Base-by-base conservation (phyloP, 139 green algal genomes). In the Picochlorum sp. region DNA sequence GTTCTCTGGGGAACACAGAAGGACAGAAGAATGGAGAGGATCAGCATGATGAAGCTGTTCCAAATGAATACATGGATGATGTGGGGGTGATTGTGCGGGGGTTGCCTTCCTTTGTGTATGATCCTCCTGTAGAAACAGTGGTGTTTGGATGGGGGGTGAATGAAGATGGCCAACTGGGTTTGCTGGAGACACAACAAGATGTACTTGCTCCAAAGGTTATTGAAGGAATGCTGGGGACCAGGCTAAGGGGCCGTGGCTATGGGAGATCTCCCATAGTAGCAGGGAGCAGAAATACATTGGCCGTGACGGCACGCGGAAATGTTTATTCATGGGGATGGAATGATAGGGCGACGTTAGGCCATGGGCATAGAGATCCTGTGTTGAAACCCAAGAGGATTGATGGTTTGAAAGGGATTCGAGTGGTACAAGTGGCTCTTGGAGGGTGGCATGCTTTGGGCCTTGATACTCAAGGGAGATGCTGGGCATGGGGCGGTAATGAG, bases 361-460 rank as follows among this genome's bases (percentile, higher is more conserved):
- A 85, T 25, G 83, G 86, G 12, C 81, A 96, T 72, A 57, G 69
- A 9, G 58, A 35, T 5, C 35, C 40, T 2, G 64, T 79, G 47
- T 45, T 50, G 37, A 90, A 87, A 61, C 85, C 87, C 14, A 52
- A 66, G 57, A 66, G 67, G 1, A 54, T 95, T 47, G 22, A 64
- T 20, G 83, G 68, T 14, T 70, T 94, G 37, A 59, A 63, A 16
- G 81, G 77, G 14, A 59, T 77, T n/a, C 60, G 51, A 5, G 73
- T 95, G 12, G 63, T 79, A 20, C 85, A 96, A 77, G 87, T 81
- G 16, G 78, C 88, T 14, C 72, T 91, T n/a, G 88, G 87, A 7
- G 89, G 89, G 30, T 97, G 89, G 89, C 89, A 97, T 76, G 84
- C 78, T 65, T 75, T 95, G 33, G 84, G 81, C 6, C 41, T 95